Conservation (phyloP, 768 basidiomycete genomes). For the Leucocoprinus birnbaumii region DNA sequence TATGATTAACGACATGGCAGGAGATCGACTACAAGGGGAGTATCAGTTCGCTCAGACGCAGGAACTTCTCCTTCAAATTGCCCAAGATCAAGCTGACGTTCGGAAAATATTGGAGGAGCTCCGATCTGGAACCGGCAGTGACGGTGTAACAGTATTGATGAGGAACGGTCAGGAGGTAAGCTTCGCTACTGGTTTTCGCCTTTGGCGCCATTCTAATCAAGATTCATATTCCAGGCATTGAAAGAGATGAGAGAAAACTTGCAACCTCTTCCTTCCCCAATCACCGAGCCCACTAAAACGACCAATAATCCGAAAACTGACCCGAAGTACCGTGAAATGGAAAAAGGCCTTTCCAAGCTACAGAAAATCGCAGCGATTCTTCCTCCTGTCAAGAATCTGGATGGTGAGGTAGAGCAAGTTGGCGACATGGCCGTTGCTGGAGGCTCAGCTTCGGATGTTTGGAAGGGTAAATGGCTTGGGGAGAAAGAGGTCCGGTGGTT, state of each 20-base stretch:
- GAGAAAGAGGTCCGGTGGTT: constrained; percentile 41
- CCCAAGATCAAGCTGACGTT: no score
- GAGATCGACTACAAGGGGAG: background rate
- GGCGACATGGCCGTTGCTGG: constrained; percentile 40
- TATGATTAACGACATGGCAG: background rate
- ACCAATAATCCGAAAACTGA: background rate
- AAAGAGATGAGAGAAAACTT: background rate
- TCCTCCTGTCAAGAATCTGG: constrained; percentile 46
- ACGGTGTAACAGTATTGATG: no score
- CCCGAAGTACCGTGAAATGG: background rate
- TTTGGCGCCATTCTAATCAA: no score
- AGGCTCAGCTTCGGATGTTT: constrained; percentile 56
- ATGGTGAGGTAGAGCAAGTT: constrained; percentile 44
- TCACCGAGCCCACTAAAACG: background rate
- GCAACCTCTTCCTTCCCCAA: background rate
- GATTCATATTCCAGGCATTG: no score
- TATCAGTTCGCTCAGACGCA: background rate
- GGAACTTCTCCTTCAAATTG: no score
- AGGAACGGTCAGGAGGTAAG: no score
- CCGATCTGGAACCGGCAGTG: no score
- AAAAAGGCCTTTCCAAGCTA: background rate
- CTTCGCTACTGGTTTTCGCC: no score
- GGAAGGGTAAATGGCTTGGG: constrained; percentile 52
- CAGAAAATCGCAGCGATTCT: constrained; percentile 36
- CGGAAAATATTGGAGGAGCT: no score